A percentile compares a stretch with the other conserved stretches of the same genome.
Evolutionary conservation across 768 basidiomycete genomes (phyloP).

Genomic region (Russula abietina): DNA sequence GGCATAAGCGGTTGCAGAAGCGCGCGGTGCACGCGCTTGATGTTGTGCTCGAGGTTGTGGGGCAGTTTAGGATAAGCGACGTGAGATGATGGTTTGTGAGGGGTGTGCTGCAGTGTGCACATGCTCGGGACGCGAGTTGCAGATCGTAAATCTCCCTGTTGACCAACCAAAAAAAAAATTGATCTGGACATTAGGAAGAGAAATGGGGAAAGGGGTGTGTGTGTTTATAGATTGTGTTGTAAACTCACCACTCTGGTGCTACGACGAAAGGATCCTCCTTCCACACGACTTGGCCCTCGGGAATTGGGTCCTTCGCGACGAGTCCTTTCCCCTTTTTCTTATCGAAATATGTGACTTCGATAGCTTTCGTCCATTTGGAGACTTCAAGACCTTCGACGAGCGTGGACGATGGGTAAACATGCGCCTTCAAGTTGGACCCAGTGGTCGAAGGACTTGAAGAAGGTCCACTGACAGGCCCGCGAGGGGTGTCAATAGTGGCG

Average conservation of each 20-base stretch:
- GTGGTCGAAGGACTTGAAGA: not conserved
- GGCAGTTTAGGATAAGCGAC: constrained; percentile 19
- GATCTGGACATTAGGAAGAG: constrained; percentile 5
- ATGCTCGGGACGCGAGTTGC: constrained; percentile 54
- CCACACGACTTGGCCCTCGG: constrained; percentile 73
- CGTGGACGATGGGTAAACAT: constrained; percentile 52
- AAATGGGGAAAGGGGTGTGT: not conserved
- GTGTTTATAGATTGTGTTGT: not conserved
- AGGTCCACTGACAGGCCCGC: not conserved
- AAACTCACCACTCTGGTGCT: constrained; percentile 70
- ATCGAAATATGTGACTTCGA: constrained; percentile 68
- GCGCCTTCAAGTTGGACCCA: not conserved
- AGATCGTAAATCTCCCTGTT: constrained; percentile 73
- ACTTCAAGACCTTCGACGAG: constrained; percentile 61
- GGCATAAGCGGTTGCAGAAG: constrained; percentile 80
- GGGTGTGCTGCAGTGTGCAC: constrained; percentile 68
- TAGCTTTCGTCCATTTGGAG: constrained; percentile 48
- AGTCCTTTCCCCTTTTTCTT: constrained; percentile 77
- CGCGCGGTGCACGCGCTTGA: constrained; percentile 45
- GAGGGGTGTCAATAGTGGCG: not conserved
- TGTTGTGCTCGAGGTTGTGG: not conserved
- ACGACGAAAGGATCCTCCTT: constrained; percentile 77
- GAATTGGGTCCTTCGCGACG: constrained; percentile 61
- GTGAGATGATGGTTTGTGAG: constrained; percentile 33
- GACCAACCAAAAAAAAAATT: not conserved